Conservation (phyloP, 2,329 filamentous ascomycete genomes). For the Dothideomycetidae sp. region DNA sequence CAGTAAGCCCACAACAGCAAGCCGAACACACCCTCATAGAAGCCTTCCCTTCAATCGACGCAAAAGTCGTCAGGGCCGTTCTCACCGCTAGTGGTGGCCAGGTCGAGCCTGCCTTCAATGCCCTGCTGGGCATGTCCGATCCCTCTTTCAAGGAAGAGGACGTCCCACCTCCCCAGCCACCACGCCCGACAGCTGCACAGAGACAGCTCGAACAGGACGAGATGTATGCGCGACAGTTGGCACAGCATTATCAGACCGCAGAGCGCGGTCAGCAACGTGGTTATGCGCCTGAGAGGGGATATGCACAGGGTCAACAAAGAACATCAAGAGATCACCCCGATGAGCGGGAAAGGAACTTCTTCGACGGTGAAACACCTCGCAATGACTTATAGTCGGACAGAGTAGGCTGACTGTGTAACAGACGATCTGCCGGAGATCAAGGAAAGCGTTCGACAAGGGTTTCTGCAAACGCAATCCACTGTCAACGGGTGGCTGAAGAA, state of each 20-base stretch:
- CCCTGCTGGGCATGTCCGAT: constrained; percentile 56
- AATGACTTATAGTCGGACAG: constrained; percentile 10
- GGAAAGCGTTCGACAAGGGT: constrained; percentile 87
- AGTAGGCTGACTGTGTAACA: constrained; percentile 19
- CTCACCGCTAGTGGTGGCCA: constrained; percentile 71
- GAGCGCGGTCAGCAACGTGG: constrained; percentile 26
- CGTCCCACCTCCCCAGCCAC: constrained; percentile 54
- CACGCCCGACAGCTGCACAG: constrained; percentile 50
- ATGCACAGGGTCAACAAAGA: constrained; percentile 19
- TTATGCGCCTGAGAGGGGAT: constrained; percentile 20
- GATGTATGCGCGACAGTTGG: constrained; percentile 78
- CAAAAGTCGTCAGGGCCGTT: constrained; percentile 70
- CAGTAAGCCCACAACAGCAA: constrained; percentile 66
- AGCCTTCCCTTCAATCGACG: constrained; percentile 78
- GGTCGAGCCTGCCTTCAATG: constrained; percentile 91
- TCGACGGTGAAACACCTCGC: constrained; percentile 46
- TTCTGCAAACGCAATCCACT: constrained; percentile 81
- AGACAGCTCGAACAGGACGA: constrained; percentile 82
- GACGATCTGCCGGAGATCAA: constrained; percentile 89
- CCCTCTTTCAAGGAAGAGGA: constrained; percentile 37
- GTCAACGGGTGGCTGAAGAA: constrained; percentile 87
- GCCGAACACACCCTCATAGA: constrained; percentile 81
- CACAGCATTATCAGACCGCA: constrained; percentile 59
- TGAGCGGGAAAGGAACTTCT: constrained; percentile 72
- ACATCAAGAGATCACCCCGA: constrained; percentile 32